Conservation (phyloP, 2,329 filamentous ascomycete genomes). For the Fusarium torreyae region DNA sequence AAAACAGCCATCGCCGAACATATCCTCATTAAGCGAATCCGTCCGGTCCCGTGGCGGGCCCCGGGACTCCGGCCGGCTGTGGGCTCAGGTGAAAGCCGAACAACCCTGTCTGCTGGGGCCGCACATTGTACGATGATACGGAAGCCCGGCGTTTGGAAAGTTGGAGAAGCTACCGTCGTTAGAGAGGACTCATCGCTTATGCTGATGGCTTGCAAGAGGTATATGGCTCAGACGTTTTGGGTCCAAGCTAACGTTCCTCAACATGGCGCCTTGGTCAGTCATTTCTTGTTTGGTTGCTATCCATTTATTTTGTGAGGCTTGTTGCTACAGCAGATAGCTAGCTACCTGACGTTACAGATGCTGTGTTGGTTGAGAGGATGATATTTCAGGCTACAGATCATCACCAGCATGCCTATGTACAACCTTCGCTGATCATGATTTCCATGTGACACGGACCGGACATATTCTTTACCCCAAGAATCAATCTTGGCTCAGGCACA, state of each 20-base stretch:
- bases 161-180: constrained; percentile 32
- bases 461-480: constrained; percentile 28
- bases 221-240: constrained; percentile 23
- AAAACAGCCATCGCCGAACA: constrained; percentile 34
- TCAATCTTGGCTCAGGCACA: constrained; percentile 6
- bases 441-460: constrained; percentile 24
- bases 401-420: neutral
- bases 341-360: neutral
- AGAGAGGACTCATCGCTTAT: neutral
- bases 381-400: neutral
- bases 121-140: constrained; percentile 24
- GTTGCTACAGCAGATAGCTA: neutral
- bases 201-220: constrained; percentile 28
- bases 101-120: constrained; percentile 36
- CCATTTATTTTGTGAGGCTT: neutral
- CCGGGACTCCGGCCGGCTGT: constrained; percentile 42
- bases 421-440: neutral
- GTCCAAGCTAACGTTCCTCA: neutral
- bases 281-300: neutral
- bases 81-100: constrained; percentile 36
- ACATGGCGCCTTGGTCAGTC: neutral
- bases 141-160: constrained; percentile 19
- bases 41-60: constrained; percentile 31
- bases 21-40: constrained; percentile 38
- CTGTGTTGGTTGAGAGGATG: neutral